These are phyloP conservation scores for Microbotryum saponariae DNA, from an alignment of 1,284 basidiomycete species.

Conservation along the genomic window DNA sequence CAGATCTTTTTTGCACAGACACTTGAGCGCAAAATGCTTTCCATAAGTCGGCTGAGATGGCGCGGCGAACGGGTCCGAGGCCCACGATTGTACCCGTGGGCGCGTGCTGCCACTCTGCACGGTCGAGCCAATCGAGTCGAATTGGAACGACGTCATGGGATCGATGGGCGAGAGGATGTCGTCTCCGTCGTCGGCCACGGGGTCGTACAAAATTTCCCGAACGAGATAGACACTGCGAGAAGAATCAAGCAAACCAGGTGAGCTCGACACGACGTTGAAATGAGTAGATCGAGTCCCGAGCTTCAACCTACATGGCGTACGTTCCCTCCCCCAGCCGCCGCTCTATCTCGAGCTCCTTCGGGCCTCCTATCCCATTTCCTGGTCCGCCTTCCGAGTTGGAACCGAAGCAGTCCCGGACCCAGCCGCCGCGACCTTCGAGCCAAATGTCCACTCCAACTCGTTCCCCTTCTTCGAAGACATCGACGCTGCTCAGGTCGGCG, in stretches of 20 bases:
- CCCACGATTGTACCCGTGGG: constrained; percentile 38
- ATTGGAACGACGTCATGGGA: constrained; percentile 24
- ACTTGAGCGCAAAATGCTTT: constrained; percentile 89
- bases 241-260: constrained; percentile 5
- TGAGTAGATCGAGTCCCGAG: neutral
- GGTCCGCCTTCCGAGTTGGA: constrained; percentile 13
- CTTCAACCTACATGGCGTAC: constrained; percentile 57
- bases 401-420: constrained; percentile 27
- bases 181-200: constrained; percentile 26
- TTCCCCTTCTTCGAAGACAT: constrained; percentile 35
- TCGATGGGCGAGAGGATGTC: constrained; percentile 45
- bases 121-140: constrained; percentile 16
- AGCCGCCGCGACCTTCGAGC: constrained; percentile 31
- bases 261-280: neutral
- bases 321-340: constrained; percentile 76
- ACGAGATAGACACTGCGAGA: constrained; percentile 69
- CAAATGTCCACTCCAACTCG: constrained; percentile 33
- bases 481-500: constrained; percentile 18
- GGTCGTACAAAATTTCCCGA: constrained; percentile 65
- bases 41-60: constrained; percentile 50
- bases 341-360: constrained; percentile 66
- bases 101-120: constrained; percentile 41
- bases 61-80: constrained; percentile 15
- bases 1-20: constrained; percentile 85
- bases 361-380: constrained; percentile 28